Evolutionary conservation across 2,329 filamentous ascomycete genomes (phyloP), one percentile per base, ranked within the genome.

Genomic region (Cytospora piceicola): DNA sequence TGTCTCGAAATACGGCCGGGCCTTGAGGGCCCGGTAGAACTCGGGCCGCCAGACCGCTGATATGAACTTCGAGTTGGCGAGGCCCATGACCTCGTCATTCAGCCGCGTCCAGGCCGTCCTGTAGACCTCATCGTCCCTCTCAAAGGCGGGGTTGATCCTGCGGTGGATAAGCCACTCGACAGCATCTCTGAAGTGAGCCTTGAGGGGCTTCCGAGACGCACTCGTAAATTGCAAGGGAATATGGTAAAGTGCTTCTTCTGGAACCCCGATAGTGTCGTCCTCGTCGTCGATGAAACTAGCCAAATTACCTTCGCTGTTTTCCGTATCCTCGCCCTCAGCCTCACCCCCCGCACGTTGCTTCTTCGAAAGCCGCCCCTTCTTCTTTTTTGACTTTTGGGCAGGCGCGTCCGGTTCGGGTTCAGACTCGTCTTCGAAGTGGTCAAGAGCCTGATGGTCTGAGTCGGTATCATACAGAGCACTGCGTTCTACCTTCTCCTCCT

Each of bases 91-190:
- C 73, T 93, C 90, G 69, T 91, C 86, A 69, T 92, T 85, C 0
- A 94, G 80, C 72, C 92, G 92, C 58, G 79, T 78, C 79, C 93
- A 93, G 0, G 90, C 88, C 30, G 90, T 80, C 15, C 77, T 72
- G 75, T 93, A 95, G 15, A 93, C 78, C 9, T 85, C 80, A 67
- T 91, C 86, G 6, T 84, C 78, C 22, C 83, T 73, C 14, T 84
- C 78, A 71, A 93, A 94, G 0, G 81, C 86, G 0, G 90, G 91
- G 70, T 93, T 90, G 59, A 95, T 82, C 70, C 90, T 89, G 73
- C 90, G 91, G 72, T 93, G 90, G 2, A 94, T 88, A 77, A 94
- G 89, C 91, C 91, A 94, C 73, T 93, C 90, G 2, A 94, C 81
- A 0, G 87, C 89, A 71, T 89, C 87, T 57, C 85, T 85, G 78